Conservation (phyloP, 768 basidiomycete species). For the Leccinum pellstonianum region DNA sequence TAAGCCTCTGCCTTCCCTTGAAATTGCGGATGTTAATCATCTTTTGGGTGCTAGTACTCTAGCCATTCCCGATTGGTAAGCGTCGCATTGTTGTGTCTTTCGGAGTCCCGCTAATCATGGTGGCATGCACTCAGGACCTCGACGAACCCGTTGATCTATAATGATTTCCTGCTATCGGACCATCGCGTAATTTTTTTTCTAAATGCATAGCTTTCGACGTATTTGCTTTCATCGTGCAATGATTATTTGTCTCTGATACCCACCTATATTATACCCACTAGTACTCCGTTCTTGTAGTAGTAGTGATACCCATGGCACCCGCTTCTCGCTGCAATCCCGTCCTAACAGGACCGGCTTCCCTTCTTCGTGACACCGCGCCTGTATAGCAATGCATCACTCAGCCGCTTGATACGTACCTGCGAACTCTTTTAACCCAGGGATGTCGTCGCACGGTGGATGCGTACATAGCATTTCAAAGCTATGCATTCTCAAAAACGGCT, state of each 20-base stretch:
- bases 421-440: no score
- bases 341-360: background rate
- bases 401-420: no score
- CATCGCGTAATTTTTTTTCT: background rate
- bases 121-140: conserved; percentile 18
- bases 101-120: background rate
- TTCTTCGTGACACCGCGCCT: background rate
- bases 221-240: background rate
- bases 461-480: background rate
- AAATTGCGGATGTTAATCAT: background rate
- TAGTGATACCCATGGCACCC: background rate
- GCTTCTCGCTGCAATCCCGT: background rate
- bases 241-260: background rate
- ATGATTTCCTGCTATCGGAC: background rate
- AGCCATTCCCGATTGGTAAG: conserved; percentile 27
- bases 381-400: background rate
- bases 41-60: conserved; percentile 15
- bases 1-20: background rate
- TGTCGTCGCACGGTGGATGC: no score
- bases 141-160: conserved; percentile 25
- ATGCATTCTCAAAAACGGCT: background rate
- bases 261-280: background rate
- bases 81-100: background rate
- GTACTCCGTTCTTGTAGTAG: background rate
- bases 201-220: background rate